Conservation (phyloP, 441 rosid species). For the Populus tomentosa region DNA sequence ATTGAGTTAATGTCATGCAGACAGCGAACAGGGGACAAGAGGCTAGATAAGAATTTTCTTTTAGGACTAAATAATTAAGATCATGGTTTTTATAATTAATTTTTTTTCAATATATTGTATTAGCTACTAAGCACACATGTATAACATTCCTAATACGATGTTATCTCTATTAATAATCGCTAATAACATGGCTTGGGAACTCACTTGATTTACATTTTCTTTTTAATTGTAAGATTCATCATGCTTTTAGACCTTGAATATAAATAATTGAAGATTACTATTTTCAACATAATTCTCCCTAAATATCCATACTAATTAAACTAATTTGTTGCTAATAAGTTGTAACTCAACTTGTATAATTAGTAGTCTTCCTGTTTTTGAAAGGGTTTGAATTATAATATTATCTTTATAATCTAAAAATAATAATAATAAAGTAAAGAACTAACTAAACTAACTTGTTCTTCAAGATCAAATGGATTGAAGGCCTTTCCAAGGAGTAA, state of each 20-base stretch:
- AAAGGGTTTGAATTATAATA: neutral
- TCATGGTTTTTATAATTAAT: neutral
- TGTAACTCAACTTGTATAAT: neutral
- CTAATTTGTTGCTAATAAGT: neutral
- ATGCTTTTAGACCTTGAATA: too few relatives aligned
- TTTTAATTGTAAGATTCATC: too few relatives aligned
- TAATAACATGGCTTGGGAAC: neutral
- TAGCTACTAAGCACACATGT: neutral
- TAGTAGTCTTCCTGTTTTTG: neutral
- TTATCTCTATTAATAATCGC: neutral
- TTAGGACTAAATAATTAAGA: neutral
- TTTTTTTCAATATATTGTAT: too few relatives aligned
- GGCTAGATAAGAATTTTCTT: neutral
- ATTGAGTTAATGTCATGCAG: conserved; percentile 22
- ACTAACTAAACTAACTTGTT: neutral
- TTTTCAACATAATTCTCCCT: neutral
- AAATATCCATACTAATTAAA: too few relatives aligned
- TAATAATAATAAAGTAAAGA: neutral
- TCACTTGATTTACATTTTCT: neutral
- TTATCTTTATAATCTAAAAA: too few relatives aligned
- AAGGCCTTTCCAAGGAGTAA: neutral
- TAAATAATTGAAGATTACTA: too few relatives aligned
- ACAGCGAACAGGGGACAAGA: conserved; percentile 30
- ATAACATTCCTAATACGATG: neutral
- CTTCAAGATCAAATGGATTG: neutral